Base-by-base conservation (phyloP, 2,329 filamentous ascomycete genomes). In the Trichoderma aggressivum region DNA sequence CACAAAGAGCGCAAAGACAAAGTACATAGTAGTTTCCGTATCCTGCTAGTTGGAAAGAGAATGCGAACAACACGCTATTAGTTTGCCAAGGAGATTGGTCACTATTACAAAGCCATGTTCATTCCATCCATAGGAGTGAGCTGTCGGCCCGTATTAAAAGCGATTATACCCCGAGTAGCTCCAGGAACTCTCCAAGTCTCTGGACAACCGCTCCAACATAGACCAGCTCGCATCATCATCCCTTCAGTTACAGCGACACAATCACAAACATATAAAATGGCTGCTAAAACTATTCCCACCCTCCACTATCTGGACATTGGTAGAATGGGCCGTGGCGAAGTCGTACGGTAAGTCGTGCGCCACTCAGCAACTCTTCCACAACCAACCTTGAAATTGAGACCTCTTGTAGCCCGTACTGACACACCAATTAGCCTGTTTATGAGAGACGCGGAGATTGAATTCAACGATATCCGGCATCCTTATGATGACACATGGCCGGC, bases 401-500 rank as follows among this genome's bases (percentile, higher is more conserved):
- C 4, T 2, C 8, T 16, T 16, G n/a, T 21, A 32, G 4, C 34
- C 21, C 11, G 8, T 8, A 32, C 53, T 67, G 24, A 67, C n/a
- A 32, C 34, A 7, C 16, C 3, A 2, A 18, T n/a, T 11, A 61
- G 66, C 1, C 43, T 70, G 2, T 68, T 68, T 14, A 24, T 68
- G 55, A 50, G 39, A 53, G 73, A 74, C 32, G 72, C 73, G 6
- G 72, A 72, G 5, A 71, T 75, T 18, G 69, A 75, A 7, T 74
- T 72, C 64, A 76, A 80, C 24, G 73, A 75, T 59, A 76, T 76
- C 18, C 67, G 63, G 16, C 79, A 80, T 70, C 68, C 76, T 0
- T 77, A 71, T 21, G 78, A 80, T 39, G 78, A 26, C 2, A 72
- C 66, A 21, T 70, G 70, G 70, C 63, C 72, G 1, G 28, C 69